Percentiles rank a stretch among this genome's conserved stretches.
Evolutionary conservation across 1,284 basidiomycete genomes (phyloP).

Genomic region (Schizophyllum amplum): DNA sequence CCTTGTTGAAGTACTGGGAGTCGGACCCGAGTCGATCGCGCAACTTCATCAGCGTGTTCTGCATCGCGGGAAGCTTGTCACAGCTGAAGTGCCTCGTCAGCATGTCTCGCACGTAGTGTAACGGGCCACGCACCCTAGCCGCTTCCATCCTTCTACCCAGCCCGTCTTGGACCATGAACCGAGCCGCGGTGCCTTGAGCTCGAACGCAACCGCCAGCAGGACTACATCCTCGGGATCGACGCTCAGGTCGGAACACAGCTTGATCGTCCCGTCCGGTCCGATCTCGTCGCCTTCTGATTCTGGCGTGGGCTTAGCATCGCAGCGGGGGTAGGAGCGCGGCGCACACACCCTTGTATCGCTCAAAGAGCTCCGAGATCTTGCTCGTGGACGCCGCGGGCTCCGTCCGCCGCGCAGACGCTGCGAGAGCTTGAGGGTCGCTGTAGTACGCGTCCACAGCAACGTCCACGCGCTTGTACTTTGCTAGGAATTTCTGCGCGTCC

Average conservation of each 20-base stretch:
- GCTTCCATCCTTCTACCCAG: conserved; percentile 80
- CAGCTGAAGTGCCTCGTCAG: conserved; percentile 47
- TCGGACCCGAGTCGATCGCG: conserved; percentile 61
- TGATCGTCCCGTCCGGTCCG: conserved; percentile 67
- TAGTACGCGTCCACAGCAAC: conserved; percentile 73
- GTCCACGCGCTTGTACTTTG: conserved; percentile 66
- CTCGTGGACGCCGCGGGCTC: conserved; percentile 37
- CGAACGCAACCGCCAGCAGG: conserved; percentile 68
- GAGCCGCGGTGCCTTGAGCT: conserved; percentile 65
- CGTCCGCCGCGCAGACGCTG: conserved; percentile 18
- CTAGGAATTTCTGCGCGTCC: conserved; percentile 69
- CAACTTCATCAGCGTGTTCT: conserved; percentile 47
- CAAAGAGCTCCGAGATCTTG: conserved; percentile 61
- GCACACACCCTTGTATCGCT: conserved; percentile 68
- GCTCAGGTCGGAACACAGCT: conserved; percentile 57
- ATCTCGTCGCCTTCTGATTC: conserved; percentile 56
- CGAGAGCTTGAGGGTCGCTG: conserved; percentile 35
- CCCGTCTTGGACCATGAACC: conserved; percentile 72
- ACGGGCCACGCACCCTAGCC: conserved; percentile 40
- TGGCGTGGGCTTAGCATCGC: conserved; percentile 17
- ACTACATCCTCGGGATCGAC: conserved; percentile 74
- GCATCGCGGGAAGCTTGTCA: conserved; percentile 69
- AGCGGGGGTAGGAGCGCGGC: conserved; percentile 1
- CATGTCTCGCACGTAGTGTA: conserved; percentile 1
- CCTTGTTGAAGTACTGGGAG: conserved; percentile 72